Percentiles rank a stretch among this genome's conserved stretches.
phyloP scores from a whole-genome alignment of 768 basidiomycete genomes.

The Russula sp. region DNA sequence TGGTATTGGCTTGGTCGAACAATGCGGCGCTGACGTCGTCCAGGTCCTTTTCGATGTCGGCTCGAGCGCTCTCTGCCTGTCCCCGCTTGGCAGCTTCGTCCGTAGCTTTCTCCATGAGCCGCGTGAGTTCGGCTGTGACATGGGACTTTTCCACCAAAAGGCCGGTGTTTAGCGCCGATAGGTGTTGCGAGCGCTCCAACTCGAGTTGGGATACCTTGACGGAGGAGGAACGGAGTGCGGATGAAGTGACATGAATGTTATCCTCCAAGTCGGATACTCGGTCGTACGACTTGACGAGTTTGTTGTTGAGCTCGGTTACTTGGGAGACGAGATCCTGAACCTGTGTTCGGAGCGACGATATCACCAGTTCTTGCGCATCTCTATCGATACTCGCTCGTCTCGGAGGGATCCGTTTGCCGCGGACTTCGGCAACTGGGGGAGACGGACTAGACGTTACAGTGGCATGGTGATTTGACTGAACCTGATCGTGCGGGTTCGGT shows the following conservation, averaged over 20 bases:
- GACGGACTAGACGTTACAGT: constrained; percentile 2
- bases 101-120: constrained; percentile 92
- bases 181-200: constrained; percentile 79
- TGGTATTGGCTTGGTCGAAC: constrained; percentile 91
- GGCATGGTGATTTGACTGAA: constrained; percentile 13
- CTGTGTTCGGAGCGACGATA: constrained; percentile 73
- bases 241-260: constrained; percentile 65
- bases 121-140: constrained; percentile 86
- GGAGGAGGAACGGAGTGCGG: constrained; percentile 55
- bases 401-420: constrained; percentile 13
- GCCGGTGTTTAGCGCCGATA: constrained; percentile 87
- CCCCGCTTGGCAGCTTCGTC: constrained; percentile 91
- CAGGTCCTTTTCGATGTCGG: constrained; percentile 87
- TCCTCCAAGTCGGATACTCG: constrained; percentile 92
- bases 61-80: constrained; percentile 80
- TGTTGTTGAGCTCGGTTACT: constrained; percentile 85
- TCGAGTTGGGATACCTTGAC: constrained; percentile 77
- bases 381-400: constrained; percentile 33
- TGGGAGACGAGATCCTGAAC: constrained; percentile 86
- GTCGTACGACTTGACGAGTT: constrained; percentile 90
- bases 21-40: constrained; percentile 90
- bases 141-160: constrained; percentile 87
- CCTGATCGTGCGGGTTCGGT: constrained; percentile 10
- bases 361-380: constrained; percentile 82
- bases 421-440: constrained; percentile 11